Conservation (phyloP, 1,284 basidiomycete species). For the Sanghuangporus weigelae region DNA sequence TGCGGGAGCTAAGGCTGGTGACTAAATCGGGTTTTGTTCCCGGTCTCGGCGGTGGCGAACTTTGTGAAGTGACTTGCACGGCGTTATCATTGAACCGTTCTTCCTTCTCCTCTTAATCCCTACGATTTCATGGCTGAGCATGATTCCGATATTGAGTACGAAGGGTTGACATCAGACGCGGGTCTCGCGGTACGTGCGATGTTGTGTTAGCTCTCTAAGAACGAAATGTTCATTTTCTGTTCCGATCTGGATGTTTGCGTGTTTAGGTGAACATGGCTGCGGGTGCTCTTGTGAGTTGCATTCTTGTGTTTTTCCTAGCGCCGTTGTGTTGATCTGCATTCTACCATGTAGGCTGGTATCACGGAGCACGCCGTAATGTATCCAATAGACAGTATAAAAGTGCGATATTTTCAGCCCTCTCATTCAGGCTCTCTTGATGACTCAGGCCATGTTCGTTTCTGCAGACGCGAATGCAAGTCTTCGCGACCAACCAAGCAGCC, state of each 20-base stretch:
- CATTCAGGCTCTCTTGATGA: neutral
- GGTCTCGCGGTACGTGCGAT: slow-evolving; percentile 54
- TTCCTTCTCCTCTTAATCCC: neutral
- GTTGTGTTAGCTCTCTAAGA: slow-evolving; percentile 4
- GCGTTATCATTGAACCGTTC: slow-evolving; percentile 12
- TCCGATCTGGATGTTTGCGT: neutral
- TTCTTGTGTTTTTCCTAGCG: slow-evolving; percentile 13
- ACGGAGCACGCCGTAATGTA: slow-evolving; percentile 99
- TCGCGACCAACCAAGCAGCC: slow-evolving; percentile 76
- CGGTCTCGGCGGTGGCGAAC: neutral
- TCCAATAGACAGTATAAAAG: slow-evolving; percentile 97
- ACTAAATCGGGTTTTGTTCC: neutral
- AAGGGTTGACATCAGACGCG: slow-evolving; percentile 70
- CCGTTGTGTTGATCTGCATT: neutral
- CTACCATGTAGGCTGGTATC: slow-evolving; percentile 77
- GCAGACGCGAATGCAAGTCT: slow-evolving; percentile 99
- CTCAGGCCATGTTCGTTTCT: slow-evolving; percentile 13
- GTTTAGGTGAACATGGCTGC: slow-evolving; percentile 94
- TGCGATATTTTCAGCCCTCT: slow-evolving; percentile 32
- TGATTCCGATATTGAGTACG: slow-evolving; percentile 67
- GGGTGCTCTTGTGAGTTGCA: slow-evolving; percentile 80
- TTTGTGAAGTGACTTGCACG: neutral
- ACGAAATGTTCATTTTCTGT: slow-evolving; percentile 8
- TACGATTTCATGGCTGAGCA: slow-evolving; percentile 22
- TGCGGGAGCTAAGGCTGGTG: neutral